A percentile compares a stretch with the other conserved stretches of the same genome.
Conservation (phyloP, 352 stramenopile species). For the Phytopythium vexans region DNA sequence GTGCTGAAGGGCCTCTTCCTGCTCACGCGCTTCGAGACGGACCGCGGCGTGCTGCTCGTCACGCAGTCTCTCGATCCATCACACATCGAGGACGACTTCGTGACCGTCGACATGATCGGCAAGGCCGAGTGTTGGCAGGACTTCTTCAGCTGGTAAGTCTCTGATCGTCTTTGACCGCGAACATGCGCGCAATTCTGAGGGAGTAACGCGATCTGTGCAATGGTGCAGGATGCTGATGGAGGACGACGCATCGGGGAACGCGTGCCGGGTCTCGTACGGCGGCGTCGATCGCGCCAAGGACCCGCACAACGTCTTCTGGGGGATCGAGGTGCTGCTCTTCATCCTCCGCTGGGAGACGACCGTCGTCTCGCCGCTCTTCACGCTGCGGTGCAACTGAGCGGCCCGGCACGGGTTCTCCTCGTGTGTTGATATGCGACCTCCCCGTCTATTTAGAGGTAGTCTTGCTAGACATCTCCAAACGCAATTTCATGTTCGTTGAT, state of each 20-base stretch:
- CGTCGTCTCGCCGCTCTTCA: constrained; percentile 42
- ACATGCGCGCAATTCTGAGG: neutral
- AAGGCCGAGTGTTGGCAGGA: constrained; percentile 44
- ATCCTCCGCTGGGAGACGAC: constrained; percentile 39
- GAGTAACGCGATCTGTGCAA: no score
- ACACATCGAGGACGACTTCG: constrained; percentile 34
- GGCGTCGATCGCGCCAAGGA: constrained; percentile 28
- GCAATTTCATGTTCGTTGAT: no score
- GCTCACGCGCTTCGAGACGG: constrained; percentile 44
- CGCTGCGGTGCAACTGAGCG: constrained; percentile 28
- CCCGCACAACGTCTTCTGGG: constrained; percentile 41
- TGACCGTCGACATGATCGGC: constrained; percentile 27
- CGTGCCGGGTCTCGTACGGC: constrained; percentile 38
- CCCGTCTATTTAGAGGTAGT: no score
- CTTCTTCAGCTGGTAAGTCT: constrained; percentile 31
- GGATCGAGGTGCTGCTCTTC: constrained; percentile 47
- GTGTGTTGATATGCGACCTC: no score
- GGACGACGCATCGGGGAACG: constrained; percentile 20
- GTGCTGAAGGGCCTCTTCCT: constrained; percentile 41
- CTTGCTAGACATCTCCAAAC: no score
- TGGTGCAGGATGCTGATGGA: constrained; percentile 32
- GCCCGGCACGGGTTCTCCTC: no score
- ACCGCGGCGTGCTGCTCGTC: constrained; percentile 37
- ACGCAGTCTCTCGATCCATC: constrained; percentile 28
- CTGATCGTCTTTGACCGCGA: neutral